Percentiles rank a stretch among this genome's conserved stretches.
Conservation (phyloP, 257 asterid genomes). For the Dorcoceras hygrometricum region DNA sequence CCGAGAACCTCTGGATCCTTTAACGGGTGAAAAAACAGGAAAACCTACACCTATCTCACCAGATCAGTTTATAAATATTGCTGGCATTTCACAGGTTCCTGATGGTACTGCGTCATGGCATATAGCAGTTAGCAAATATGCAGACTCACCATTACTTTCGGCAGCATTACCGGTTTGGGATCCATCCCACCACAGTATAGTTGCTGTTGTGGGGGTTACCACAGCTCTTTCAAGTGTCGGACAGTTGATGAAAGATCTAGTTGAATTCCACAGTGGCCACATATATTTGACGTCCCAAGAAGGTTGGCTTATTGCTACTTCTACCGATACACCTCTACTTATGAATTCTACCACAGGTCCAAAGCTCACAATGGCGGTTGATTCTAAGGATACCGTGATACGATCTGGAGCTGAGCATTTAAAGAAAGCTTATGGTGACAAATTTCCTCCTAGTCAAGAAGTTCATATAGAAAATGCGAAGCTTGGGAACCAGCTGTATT, state of each 20-base stretch:
- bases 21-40: slow-evolving; percentile 63
- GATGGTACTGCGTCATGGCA: slow-evolving; percentile 95
- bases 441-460: slow-evolving; percentile 61
- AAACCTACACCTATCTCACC: slow-evolving; percentile 60
- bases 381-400: slow-evolving; percentile 66
- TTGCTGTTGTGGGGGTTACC: slow-evolving; percentile 90
- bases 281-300: slow-evolving; percentile 86
- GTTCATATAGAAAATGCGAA: slow-evolving; percentile 81
- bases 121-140: slow-evolving; percentile 79
- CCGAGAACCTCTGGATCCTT: slow-evolving; percentile 73
- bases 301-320: slow-evolving; percentile 92
- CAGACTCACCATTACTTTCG: slow-evolving; percentile 79
- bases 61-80: slow-evolving; percentile 76
- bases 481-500: slow-evolving; percentile 61
- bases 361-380: slow-evolving; percentile 74
- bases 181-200: slow-evolving; percentile 57
- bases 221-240: slow-evolving; percentile 93
- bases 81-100: slow-evolving; percentile 89
- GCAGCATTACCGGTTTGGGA: slow-evolving; percentile 96
- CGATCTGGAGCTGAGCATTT: slow-evolving; percentile 76
- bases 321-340: slow-evolving; percentile 64
- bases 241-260: slow-evolving; percentile 83
- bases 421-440: slow-evolving; percentile 46
- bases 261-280: slow-evolving; percentile 87
- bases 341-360: slow-evolving; percentile 59